Percentiles rank a stretch among this genome's conserved stretches.
phyloP scores from a whole-genome alignment of 768 basidiomycete genomes.

The Neoboletus brunneissimus region DNA sequence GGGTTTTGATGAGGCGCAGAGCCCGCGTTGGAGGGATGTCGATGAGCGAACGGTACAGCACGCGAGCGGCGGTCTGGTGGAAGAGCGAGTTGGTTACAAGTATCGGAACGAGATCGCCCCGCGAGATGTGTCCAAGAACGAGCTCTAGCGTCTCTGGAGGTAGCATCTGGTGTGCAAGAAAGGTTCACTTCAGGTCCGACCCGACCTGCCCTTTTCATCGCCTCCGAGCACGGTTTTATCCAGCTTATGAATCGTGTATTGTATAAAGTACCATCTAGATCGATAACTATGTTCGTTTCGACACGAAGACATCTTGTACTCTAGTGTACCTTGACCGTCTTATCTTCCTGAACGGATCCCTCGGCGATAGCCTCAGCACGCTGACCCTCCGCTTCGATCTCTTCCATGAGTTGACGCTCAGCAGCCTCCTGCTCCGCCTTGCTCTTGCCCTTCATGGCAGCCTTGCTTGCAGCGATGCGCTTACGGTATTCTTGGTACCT shows the following conservation, averaged over 20 bases:
- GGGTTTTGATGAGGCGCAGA: conserved; percentile 39
- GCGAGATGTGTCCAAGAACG: conserved; percentile 26
- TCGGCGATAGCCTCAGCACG: conserved; percentile 61
- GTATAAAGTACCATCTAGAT: conserved; percentile 11
- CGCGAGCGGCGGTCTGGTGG: conserved; percentile 29
- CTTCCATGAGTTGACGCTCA: conserved; percentile 61
- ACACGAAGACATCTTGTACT: neutral
- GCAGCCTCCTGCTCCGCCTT: conserved; percentile 51
- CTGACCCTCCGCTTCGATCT: conserved; percentile 73
- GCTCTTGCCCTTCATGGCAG: conserved; percentile 48
- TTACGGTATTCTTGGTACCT: conserved; percentile 83
- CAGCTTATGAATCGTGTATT: conserved; percentile 10
- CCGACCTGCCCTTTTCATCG: neutral
- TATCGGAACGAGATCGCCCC: conserved; percentile 24
- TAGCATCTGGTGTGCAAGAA: conserved; percentile 14
- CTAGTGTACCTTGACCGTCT: conserved; percentile 30
- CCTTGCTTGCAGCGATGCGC: conserved; percentile 61
- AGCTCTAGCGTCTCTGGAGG: conserved; percentile 39
- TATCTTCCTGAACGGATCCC: conserved; percentile 22
- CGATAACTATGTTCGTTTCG: neutral
- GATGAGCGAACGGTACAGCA: conserved; percentile 38
- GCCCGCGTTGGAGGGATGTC: conserved; percentile 31
- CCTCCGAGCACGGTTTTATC: no score
- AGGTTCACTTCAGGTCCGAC: no score
- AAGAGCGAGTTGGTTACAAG: conserved; percentile 27